Evolutionary conservation across 2,329 filamentous ascomycete species (phyloP).

Genomic region (Paraconiothyrium brasiliense): DNA sequence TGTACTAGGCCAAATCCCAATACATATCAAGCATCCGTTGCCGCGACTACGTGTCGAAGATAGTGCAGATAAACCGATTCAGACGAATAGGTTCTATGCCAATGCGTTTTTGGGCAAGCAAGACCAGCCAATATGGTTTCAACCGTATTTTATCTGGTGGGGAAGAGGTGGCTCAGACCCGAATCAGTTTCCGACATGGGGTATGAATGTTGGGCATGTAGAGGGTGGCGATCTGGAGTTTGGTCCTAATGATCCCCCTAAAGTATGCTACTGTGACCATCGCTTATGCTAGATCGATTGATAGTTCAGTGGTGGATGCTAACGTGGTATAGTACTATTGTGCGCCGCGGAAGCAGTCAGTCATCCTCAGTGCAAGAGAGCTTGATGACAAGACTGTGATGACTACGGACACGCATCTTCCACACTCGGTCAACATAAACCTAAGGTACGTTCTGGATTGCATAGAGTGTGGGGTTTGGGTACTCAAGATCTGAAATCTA

Average conservation of each 20-base stretch:
- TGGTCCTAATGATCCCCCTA: constrained; percentile 58
- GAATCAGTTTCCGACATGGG: constrained; percentile 68
- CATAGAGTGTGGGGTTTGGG: neutral
- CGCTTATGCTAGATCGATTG: neutral
- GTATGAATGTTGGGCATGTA: constrained; percentile 79
- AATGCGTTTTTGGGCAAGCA: constrained; percentile 83
- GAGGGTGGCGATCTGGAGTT: constrained; percentile 73
- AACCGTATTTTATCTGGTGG: constrained; percentile 65
- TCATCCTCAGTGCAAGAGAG: constrained; percentile 82
- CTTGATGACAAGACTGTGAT: constrained; percentile 69
- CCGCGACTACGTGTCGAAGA: constrained; percentile 51
- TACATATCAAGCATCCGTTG: constrained; percentile 53
- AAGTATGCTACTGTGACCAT: constrained; percentile 21
- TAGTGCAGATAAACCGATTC: constrained; percentile 57
- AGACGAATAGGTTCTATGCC: constrained; percentile 76
- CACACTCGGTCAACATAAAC: constrained; percentile 73
- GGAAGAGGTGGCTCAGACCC: constrained; percentile 58
- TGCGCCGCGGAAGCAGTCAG: constrained; percentile 83
- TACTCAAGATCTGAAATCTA: neutral
- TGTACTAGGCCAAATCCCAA: constrained; percentile 53
- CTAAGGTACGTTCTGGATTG: constrained; percentile 55
- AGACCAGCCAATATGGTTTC: constrained; percentile 73
- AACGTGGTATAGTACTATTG: constrained; percentile 69
- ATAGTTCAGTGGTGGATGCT: neutral
- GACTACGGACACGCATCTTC: constrained; percentile 61